Percentiles rank a stretch among this genome's conserved stretches.
These are phyloP conservation scores for Jaenimonas drosophilae DNA, from an alignment of 208 protist species.

Conservation along the genomic window DNA sequence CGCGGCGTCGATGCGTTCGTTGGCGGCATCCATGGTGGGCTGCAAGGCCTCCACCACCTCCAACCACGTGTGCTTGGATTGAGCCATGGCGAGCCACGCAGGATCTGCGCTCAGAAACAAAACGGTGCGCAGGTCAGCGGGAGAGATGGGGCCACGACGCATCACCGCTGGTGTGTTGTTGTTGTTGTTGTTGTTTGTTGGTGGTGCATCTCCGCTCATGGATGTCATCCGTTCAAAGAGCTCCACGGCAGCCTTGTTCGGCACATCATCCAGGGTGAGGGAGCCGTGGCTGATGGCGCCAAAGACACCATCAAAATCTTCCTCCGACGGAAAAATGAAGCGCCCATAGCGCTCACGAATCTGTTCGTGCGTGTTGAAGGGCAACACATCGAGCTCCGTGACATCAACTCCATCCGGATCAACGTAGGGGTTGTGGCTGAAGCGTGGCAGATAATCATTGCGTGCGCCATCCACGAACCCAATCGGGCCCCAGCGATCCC, in stretches of 20 bases:
- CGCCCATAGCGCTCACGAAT: constrained; percentile 76
- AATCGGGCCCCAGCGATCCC: constrained; percentile 85
- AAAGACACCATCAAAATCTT: constrained; percentile 59
- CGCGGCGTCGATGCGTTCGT: constrained; percentile 75
- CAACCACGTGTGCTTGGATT: constrained; percentile 31
- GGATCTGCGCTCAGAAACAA: constrained; percentile 66
- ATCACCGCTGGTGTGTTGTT: constrained; percentile 25
- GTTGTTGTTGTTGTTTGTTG: no score
- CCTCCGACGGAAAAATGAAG: constrained; percentile 73
- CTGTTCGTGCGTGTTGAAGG: constrained; percentile 86
- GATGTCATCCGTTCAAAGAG: constrained; percentile 50
- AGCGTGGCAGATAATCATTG: constrained; percentile 78
- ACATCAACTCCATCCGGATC: constrained; percentile 87
- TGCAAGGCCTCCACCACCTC: constrained; percentile 45
- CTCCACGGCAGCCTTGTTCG: constrained; percentile 21
- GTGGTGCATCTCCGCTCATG: constrained; percentile 14
- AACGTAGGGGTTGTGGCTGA: constrained; percentile 80
- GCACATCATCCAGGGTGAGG: constrained; percentile 59
- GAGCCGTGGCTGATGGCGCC: constrained; percentile 48
- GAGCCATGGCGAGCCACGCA: constrained; percentile 18
- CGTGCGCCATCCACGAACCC: constrained; percentile 83
- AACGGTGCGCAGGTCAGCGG: constrained; percentile 55
- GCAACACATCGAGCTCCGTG: constrained; percentile 78
- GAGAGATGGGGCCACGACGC: constrained; percentile 26
- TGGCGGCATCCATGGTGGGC: constrained; percentile 24